Evolutionary conservation across 371 early-diverging fungal genomes (phyloP), one percentile per base, ranked within the genome.

Genomic region (Mycotypha africana): DNA sequence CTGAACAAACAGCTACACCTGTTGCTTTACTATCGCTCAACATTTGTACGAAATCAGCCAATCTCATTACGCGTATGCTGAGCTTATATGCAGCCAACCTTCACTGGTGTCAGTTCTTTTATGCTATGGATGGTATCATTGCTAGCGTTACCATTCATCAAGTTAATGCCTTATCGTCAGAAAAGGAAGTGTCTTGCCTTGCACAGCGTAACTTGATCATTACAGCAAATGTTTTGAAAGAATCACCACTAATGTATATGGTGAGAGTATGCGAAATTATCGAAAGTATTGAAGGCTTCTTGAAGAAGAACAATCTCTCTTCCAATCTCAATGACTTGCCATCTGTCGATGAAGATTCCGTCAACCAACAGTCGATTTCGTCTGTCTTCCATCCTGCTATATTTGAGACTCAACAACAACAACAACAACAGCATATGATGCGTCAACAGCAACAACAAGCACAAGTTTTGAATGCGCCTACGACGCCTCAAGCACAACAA

Each of bases 161-260:
- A 46, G 53, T 56, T 35, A 73, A 67, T 51, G 74, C 67, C 7
- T 28, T 62, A 2, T 66, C 67, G 2, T 61, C 41, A 38, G 75
- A 72, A 42, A 55, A 53, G 23, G 66, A 63, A n/a, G 60, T 65
- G 4, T 56, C 62, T 15, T 45, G 24, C 19, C 50, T 65, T 17
- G 68, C 73, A 8, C 68, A 65, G 20, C 67, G 60, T 22, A 72
- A 72, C 31, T 41, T 72, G 36, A 62, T 72, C 17, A 45, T 63
- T 10, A 72, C 70, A 1, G 60, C 62, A 34, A 48, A 60, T 37
- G 49, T 73, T 3, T 54, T 73, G 2, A 45, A 57, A 21, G 49
- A 59, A 9, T 76, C 72, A 2, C 80, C 76, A 12, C 56, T 70
- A 10, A 36, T 59, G 0, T 76, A 80, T 25, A 76, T 74, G 70